Evolutionary conservation across 2,329 filamentous ascomycete genomes (phyloP), one percentile per base, ranked within the genome.

Genomic region (Sclerotinia nivalis): DNA sequence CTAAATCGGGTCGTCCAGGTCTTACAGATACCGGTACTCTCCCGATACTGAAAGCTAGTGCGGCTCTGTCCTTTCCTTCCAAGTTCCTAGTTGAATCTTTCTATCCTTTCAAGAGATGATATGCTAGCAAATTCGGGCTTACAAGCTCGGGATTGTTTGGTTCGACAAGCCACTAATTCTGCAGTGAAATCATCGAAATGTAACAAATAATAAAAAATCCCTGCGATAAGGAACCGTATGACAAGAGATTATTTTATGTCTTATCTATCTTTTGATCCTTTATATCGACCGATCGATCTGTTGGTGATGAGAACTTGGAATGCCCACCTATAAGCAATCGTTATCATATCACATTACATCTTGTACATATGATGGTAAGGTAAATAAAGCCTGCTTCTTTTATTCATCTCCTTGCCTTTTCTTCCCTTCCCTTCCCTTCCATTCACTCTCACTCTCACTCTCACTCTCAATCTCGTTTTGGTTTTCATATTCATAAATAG

Each of bases 271-370:
- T 56, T 34, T 58, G 34, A 58, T 40, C 55, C 34, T n/a, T n/a
- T 47, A 31, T 31, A 40, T 40, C 37, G 12, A 40, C 37, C 37
- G 10, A 13, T 13, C 37, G 37, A 40, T 40, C 37, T 40, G 37
- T 37, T 58, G 55, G 31, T 40, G 55, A 28, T 45, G 40, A 12
- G 4, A 37, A 13, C 22, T 40, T n/a, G 43, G 37, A 25, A 47
- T 22, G 34, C 13, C 56, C 37, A 59, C 56, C 31, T 37, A 59
- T 59, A 28, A 18, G 22, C 40, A 45, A 43, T 60, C 40, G n/a
- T 60, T 31, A 60, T 60, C 58, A 60, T 28, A 60, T 60, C 54
- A 28, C 37, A 28, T 20, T 49, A 40, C 37, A 40, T 40, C 13
- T 40, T 40, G 37, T 12, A 40, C 37, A 40, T 40, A 40, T 40